phyloP scores from a whole-genome alignment of 2,329 filamentous ascomycete genomes.

The Botryotinia convoluta region DNA sequence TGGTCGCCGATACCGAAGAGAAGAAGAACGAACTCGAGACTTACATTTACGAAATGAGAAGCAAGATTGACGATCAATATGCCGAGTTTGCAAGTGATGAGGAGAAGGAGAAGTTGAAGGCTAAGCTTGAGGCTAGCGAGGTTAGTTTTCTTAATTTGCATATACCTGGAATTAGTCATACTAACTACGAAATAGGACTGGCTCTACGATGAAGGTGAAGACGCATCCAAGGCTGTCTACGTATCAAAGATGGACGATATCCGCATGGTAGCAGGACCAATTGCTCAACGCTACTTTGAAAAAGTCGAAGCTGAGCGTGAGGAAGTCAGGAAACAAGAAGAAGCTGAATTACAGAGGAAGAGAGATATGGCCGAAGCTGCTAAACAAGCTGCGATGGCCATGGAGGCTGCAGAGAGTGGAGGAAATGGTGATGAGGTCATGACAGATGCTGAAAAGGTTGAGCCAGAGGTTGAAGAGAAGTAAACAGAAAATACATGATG shows the following conservation, averaged over 20 bases:
- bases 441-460: slow-evolving; percentile 51
- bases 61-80: slow-evolving; percentile 92
- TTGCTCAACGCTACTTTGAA: slow-evolving; percentile 92
- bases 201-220: slow-evolving; percentile 96
- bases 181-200: slow-evolving; percentile 68
- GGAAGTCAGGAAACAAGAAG: slow-evolving; percentile 68
- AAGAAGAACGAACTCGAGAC: slow-evolving; percentile 99
- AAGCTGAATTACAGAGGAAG: slow-evolving; percentile 47
- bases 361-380: slow-evolving; percentile 46
- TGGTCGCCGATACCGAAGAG: slow-evolving; percentile 95
- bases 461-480: slow-evolving; percentile 35
- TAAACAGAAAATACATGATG: slow-evolving; percentile 6
- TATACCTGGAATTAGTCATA: slow-evolving; percentile 5
- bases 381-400: slow-evolving; percentile 48
- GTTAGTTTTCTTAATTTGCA: slow-evolving; percentile 54
- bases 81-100: slow-evolving; percentile 85
- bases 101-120: slow-evolving; percentile 83
- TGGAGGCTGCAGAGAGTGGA: slow-evolving; percentile 34
- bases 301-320: slow-evolving; percentile 86
- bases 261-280: slow-evolving; percentile 82
- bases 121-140: slow-evolving; percentile 81
- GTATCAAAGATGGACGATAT: slow-evolving; percentile 95
- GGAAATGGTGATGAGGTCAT: slow-evolving; percentile 61
- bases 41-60: slow-evolving; percentile 94
- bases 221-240: slow-evolving; percentile 91